Percentiles rank a stretch among this genome's conserved stretches.
These are phyloP conservation scores for Candida quercuum DNA, from an alignment of 805 yeast genomes.

Conservation along the genomic window DNA sequence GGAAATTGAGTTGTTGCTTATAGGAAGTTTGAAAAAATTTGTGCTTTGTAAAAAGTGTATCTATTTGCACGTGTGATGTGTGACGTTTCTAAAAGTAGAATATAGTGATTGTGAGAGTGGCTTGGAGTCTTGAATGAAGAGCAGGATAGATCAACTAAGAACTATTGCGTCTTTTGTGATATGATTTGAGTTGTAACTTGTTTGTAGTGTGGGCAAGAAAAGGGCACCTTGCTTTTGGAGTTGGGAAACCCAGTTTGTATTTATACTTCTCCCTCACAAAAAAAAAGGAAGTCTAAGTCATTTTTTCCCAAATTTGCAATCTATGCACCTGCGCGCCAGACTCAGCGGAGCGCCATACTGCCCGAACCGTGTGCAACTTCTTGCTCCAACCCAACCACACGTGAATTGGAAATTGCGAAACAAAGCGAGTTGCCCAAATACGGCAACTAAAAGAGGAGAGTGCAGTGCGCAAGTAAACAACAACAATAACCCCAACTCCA, in stretches of 20 bases:
- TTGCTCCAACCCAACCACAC: too few species aligned
- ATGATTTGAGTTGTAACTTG: neutral
- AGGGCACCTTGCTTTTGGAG: too few species aligned
- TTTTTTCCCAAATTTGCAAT: constrained; percentile 1
- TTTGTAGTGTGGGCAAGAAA: neutral
- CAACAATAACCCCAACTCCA: too few species aligned
- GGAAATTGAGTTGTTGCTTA: too few species aligned
- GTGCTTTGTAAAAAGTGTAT: neutral
- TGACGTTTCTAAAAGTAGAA: neutral
- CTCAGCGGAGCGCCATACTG: neutral
- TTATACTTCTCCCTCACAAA: neutral
- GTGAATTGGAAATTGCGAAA: too few species aligned
- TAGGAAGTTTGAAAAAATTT: too few species aligned
- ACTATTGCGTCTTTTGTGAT: neutral
- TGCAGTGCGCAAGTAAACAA: too few species aligned
- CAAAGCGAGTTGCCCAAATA: too few species aligned
- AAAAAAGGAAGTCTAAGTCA: neutral
- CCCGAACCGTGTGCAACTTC: neutral
- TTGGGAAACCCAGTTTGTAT: neutral
- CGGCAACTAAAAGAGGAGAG: too few species aligned
- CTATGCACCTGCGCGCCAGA: neutral
- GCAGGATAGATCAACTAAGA: neutral
- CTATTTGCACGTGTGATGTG: neutral
- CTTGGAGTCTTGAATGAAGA: neutral
- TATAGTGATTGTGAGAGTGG: neutral